A percentile compares a stretch with the other conserved stretches of the same genome.
phyloP scores from a whole-genome alignment of 2,329 filamentous ascomycete species.

The Aspergillus niger region DNA sequence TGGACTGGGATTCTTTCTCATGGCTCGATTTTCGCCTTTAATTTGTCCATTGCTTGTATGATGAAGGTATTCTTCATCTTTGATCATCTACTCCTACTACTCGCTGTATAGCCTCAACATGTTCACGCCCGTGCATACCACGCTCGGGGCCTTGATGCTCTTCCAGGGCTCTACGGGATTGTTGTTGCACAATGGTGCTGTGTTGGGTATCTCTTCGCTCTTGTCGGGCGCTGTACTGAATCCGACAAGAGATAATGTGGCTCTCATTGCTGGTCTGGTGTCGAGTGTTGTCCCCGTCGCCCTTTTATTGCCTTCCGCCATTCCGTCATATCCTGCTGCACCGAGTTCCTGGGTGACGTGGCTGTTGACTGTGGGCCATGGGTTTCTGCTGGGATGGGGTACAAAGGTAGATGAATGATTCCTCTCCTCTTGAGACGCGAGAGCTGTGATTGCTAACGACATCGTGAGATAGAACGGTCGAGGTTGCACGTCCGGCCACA shows the following conservation, averaged over 20 bases:
- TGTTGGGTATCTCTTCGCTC: slow-evolving; percentile 54
- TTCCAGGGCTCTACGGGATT: slow-evolving; percentile 54
- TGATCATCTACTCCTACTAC: not conserved
- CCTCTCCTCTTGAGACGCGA: not conserved
- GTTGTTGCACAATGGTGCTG: slow-evolving; percentile 53
- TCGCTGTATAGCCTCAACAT: slow-evolving; percentile 31
- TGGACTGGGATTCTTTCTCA: too few species aligned
- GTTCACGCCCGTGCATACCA: slow-evolving; percentile 57
- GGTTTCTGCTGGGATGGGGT: slow-evolving; percentile 53
- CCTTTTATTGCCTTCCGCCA: slow-evolving; percentile 46
- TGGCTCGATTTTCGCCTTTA: too few species aligned
- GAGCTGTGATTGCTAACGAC: not conserved
- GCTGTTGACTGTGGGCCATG: slow-evolving; percentile 45
- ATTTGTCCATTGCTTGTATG: too few species aligned
- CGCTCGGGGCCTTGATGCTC: slow-evolving; percentile 53
- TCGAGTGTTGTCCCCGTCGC: slow-evolving; percentile 48
- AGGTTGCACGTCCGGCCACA: slow-evolving; percentile 59
- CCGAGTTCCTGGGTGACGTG: slow-evolving; percentile 38
- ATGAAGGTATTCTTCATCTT: too few species aligned
- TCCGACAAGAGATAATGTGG: slow-evolving; percentile 45
- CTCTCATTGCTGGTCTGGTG: slow-evolving; percentile 50
- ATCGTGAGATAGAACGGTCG: slow-evolving; percentile 41
- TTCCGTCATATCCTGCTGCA: slow-evolving; percentile 46
- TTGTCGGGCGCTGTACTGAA: slow-evolving; percentile 45
- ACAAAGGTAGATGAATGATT: slow-evolving; percentile 48